Evolutionary conservation across 257 asterid species (phyloP), one percentile per base, ranked within the genome.

Genomic region (Anisodus acutangulus): DNA sequence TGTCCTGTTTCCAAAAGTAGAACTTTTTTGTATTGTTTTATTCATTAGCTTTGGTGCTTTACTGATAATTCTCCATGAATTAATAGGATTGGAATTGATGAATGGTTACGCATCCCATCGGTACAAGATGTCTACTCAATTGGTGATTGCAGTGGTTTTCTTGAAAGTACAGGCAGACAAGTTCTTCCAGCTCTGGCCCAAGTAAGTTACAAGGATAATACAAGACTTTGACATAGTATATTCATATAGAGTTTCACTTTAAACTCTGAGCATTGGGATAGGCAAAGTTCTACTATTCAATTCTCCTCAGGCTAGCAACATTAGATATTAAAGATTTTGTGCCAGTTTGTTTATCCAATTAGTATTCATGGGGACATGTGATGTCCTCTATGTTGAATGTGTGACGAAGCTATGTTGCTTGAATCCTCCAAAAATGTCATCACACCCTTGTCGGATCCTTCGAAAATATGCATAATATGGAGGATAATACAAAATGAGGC

Each of bases 141-240:
- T 66, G 99, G 99, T 84, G 99, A 97, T 87, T 97, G 98, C 82
- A 85, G 97, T 63, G 99, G 99, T 43, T 97, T 97, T 82, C 98
- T 97, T 47, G 98, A 95, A 88, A 92, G 92, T 85, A 92, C 97
- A 5, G 98, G 98, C 88, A 97, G 83, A 85, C 93, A 94, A 9
- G 99, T 97, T 78, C 99, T 97, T 89, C 99, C 98, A 70, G 99
- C 99, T 78, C 86, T 97, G 76, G 99, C 99, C 71, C 98, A 97
- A 93, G 17, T 22, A 69, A 39, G 78, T 69, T 62, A 19, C 37
- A 55, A 41, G 45, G 45, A 41, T 3, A 41, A 41, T 41, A 5
- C 45, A 41, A 41, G 45, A 41, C 4, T 41, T 41, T 41, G 45
- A 55, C 62, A 15, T 2, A 55, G 62, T 55, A 55, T 55, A 55